Evolutionary conservation across 352 stramenopile species (phyloP).

Genomic region (Globisporangium viniferum): DNA sequence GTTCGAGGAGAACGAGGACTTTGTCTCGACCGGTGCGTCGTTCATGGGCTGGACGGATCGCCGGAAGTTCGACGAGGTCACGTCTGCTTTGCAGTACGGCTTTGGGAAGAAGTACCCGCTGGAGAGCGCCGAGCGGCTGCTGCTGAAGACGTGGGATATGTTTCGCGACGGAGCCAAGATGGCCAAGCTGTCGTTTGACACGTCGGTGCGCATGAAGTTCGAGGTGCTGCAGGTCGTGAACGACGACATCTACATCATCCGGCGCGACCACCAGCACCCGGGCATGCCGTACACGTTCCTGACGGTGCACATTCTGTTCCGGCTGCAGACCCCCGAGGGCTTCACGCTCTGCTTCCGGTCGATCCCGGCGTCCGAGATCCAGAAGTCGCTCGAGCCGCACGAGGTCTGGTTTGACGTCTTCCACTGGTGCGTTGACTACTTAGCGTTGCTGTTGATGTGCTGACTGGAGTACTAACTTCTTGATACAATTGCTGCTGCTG

Average conservation of each 20-base stretch:
- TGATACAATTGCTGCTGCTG: constrained; percentile 4
- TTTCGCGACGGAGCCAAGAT: constrained; percentile 40
- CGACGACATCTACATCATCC: constrained; percentile 57
- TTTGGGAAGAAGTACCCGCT: constrained; percentile 41
- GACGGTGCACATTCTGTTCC: constrained; percentile 59
- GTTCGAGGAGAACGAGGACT: constrained; percentile 35
- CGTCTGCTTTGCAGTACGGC: constrained; percentile 34
- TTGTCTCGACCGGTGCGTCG: constrained; percentile 32
- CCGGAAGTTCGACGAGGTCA: constrained; percentile 31
- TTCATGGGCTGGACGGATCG: constrained; percentile 64
- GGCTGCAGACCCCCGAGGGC: constrained; percentile 49
- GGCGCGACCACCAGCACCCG: constrained; percentile 46
- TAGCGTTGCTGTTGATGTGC: neutral
- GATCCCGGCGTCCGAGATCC: constrained; percentile 46
- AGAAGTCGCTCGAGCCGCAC: constrained; percentile 34
- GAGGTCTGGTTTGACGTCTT: constrained; percentile 67
- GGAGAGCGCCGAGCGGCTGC: constrained; percentile 30
- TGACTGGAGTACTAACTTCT: neutral
- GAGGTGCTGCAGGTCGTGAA: constrained; percentile 49
- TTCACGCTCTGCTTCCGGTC: constrained; percentile 61
- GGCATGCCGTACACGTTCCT: constrained; percentile 47
- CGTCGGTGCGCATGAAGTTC: constrained; percentile 40
- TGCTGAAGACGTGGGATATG: constrained; percentile 43
- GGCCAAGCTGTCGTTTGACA: constrained; percentile 42
- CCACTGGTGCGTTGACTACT: constrained; percentile 35